Conservation (phyloP, 805 yeast genomes). For the Vanderwaltozyma verrucispora region DNA sequence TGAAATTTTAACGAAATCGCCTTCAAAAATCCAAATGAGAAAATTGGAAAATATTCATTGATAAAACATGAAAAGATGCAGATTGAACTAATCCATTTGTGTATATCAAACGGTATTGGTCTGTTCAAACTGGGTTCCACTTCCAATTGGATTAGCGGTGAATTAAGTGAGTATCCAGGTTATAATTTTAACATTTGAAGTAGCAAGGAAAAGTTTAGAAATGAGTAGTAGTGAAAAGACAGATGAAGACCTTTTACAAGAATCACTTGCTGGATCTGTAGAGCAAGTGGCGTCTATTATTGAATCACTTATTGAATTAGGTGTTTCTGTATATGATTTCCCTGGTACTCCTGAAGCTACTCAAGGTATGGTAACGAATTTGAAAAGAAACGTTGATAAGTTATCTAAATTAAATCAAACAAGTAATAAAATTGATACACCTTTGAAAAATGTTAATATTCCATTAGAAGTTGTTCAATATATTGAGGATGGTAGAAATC, state of each 20-base stretch:
- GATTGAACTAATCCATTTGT: too few relatives aligned
- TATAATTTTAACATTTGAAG: too few relatives aligned
- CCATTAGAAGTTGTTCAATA: slow-evolving; percentile 85
- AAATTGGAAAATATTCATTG: too few relatives aligned
- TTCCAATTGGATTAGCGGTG: too few relatives aligned
- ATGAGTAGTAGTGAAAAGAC: background rate
- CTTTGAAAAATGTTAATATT: slow-evolving; percentile 36
- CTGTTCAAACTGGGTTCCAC: too few relatives aligned
- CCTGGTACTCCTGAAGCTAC: slow-evolving; percentile 80
- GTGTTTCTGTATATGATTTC: slow-evolving; percentile 87
- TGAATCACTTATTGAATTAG: slow-evolving; percentile 80
- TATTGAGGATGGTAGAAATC: slow-evolving; percentile 93
- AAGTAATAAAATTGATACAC: slow-evolving; percentile 24
- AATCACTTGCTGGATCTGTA: slow-evolving; percentile 21
- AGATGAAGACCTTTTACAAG: background rate
- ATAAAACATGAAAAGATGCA: too few relatives aligned
- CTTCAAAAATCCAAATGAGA: too few relatives aligned
- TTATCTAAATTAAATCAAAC: slow-evolving; percentile 26
- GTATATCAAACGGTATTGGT: too few relatives aligned
- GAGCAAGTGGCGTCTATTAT: slow-evolving; percentile 39
- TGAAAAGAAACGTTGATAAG: slow-evolving; percentile 35
- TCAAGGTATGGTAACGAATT: slow-evolving; percentile 35
- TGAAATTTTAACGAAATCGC: too few relatives aligned
- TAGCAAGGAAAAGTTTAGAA: too few relatives aligned
- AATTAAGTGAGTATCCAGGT: too few relatives aligned